Conservation (phyloP, 768 basidiomycete genomes). For the Boletus barrowsii region DNA sequence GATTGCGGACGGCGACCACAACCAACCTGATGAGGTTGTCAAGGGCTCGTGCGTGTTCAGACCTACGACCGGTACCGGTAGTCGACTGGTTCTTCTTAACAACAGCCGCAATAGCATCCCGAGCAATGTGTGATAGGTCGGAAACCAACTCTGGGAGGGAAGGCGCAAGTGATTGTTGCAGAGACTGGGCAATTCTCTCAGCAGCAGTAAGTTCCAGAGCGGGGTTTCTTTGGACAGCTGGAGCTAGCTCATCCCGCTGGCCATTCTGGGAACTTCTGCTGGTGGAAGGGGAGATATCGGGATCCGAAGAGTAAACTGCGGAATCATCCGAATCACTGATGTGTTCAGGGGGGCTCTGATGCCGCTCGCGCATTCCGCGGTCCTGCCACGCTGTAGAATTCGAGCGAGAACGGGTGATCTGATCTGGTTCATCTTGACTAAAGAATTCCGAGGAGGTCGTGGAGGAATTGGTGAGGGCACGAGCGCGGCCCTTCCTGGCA, state of each 20-base stretch:
- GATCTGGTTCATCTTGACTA: slow-evolving; percentile 24
- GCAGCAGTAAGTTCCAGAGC: slow-evolving; percentile 55
- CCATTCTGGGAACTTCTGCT: slow-evolving; percentile 33
- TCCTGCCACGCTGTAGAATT: slow-evolving; percentile 34
- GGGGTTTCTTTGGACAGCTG: slow-evolving; percentile 17
- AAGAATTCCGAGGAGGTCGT: slow-evolving; percentile 31
- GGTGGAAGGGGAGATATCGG: slow-evolving; percentile 28
- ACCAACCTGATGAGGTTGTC: slow-evolving; percentile 60
- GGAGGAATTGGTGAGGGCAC: slow-evolving; percentile 33
- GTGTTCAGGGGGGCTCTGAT: slow-evolving; percentile 37
- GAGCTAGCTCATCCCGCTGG: slow-evolving; percentile 17
- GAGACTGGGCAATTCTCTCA: slow-evolving; percentile 62
- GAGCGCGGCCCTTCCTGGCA: slow-evolving; percentile 30
- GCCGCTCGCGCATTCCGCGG: slow-evolving; percentile 25
- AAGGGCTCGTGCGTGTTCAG: slow-evolving; percentile 56
- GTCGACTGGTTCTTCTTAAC: slow-evolving; percentile 54
- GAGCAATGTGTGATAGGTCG: slow-evolving; percentile 57
- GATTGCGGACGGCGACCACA: slow-evolving; percentile 71
- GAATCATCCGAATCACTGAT: slow-evolving; percentile 80
- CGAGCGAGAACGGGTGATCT: slow-evolving; percentile 29
- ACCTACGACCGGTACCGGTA: slow-evolving; percentile 40
- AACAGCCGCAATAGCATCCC: slow-evolving; percentile 60
- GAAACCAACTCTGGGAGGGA: slow-evolving; percentile 56
- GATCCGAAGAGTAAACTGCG: slow-evolving; percentile 41
- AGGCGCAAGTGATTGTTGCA: slow-evolving; percentile 60